These are phyloP conservation scores for Arbutus unedo DNA, from an alignment of 148 eudicot species.

Conservation along the genomic window DNA sequence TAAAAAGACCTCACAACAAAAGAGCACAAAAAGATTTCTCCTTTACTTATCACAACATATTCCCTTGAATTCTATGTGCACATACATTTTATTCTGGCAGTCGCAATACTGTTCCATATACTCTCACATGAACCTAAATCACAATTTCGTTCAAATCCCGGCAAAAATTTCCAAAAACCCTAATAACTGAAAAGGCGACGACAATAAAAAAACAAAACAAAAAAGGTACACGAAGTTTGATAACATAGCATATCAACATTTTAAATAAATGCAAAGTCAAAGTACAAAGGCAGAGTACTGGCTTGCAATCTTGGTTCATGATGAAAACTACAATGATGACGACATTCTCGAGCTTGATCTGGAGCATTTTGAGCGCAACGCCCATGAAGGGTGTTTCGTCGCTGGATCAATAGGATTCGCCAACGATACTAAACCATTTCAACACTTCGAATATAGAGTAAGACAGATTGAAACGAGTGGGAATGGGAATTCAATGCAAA, in stretches of 20 bases:
- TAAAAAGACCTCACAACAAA: no score
- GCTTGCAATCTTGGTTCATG: slow-evolving; percentile 55
- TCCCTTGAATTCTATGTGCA: no score
- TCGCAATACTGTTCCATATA: not conserved
- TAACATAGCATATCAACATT: not conserved
- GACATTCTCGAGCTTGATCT: slow-evolving; percentile 57
- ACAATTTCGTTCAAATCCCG: not conserved
- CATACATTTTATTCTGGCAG: no score
- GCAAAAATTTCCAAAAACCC: not conserved
- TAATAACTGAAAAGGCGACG: not conserved
- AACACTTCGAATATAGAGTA: no score
- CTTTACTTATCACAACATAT: no score
- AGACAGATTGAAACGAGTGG: no score
- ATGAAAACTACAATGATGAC: slow-evolving; percentile 77
- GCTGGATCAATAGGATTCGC: slow-evolving; percentile 94
- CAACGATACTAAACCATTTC: slow-evolving; percentile 29
- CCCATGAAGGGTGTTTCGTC: slow-evolving; percentile 78
- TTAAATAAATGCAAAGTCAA: no score
- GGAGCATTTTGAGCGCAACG: slow-evolving; percentile 87
- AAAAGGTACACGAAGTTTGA: no score
- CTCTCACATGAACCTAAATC: not conserved
- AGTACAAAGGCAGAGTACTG: not conserved
- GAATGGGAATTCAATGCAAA: no score
- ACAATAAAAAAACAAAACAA: not conserved
- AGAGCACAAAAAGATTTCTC: no score